Base-by-base conservation (phyloP, 441 rosid genomes). In the Lepidium campestre region DNA sequence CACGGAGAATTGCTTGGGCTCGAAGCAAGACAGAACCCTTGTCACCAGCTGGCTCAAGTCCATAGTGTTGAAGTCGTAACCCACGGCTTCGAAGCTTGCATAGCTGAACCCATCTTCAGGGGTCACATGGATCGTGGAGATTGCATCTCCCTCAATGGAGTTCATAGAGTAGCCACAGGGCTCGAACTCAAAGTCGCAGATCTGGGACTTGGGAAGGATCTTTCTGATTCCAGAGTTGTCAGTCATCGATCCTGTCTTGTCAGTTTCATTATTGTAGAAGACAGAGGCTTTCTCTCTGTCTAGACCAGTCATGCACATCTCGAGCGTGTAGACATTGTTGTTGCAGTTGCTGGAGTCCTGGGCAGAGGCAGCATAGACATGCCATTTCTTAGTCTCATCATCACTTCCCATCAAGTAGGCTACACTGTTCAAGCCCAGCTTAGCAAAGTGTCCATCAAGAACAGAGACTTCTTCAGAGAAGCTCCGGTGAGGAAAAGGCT, bases 121-220 rank as follows among this genome's bases (percentile, higher is more conserved):
- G 44, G 80, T 77, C 11, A 77, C 80, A 59, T 77, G 80, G 56
- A 72, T 77, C 8, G 80, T 77, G 23, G 80, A 77, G 71, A 77
- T 72, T 0, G 80, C 80, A 45, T 67, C 80, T 35, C 77, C 75
- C 63, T 77, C 80, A 31, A 77, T 40, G 0, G 71, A 49, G 73
- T 77, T 77, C 80, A 77, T 77, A 23, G 80, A 77, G 74, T 77
- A 77, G 57, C 80, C 80, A 32, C 80, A 77, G 0, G 80, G 80
- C 55, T 77, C 77, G 20, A 77, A 77, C 14, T 72, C 80, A 46
- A 77, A 77, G 57, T 77, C 80, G 27, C 80, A 77, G 62, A 77
- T 72, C 46, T 68, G 63, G 10, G 80, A 77, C 14, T 73, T 52
- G 0, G 80, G 77, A 1, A 77, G 78, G 70, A 77, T 73, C 59